A percentile compares a stretch with the other conserved stretches of the same genome.
Evolutionary conservation across 2,329 filamentous ascomycete genomes (phyloP).

Genomic region (Fusarium nygamai): DNA sequence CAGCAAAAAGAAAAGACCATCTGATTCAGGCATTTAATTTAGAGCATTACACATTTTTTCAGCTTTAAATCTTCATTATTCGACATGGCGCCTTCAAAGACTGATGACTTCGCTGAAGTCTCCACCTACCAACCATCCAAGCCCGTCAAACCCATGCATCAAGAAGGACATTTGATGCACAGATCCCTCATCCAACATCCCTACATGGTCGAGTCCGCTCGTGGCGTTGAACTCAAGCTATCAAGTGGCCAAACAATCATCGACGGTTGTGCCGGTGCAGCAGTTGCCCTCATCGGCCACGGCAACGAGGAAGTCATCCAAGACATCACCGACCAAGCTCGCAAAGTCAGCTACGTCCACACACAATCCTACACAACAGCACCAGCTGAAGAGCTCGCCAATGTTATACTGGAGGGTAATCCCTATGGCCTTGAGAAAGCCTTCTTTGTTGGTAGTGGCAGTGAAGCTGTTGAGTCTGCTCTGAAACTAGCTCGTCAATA

Average conservation of each 20-base stretch:
- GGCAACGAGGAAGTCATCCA: slow-evolving; percentile 10
- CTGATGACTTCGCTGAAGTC: not conserved
- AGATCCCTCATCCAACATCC: slow-evolving; percentile 17
- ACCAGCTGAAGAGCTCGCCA: slow-evolving; percentile 7
- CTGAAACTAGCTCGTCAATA: slow-evolving; percentile 61
- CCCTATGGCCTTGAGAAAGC: slow-evolving; percentile 31
- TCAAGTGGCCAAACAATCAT: slow-evolving; percentile 4
- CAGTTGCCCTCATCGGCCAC: slow-evolving; percentile 3
- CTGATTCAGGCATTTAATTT: fast-evolving
- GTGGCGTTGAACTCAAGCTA: not conserved
- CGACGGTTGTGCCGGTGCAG: slow-evolving; percentile 9
- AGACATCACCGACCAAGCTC: slow-evolving; percentile 12
- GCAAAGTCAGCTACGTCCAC: slow-evolving; percentile 12
- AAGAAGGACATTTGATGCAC: slow-evolving; percentile 8
- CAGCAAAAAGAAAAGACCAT: fast-evolving
- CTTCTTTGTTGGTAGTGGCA: slow-evolving; percentile 40
- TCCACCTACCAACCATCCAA: not conserved
- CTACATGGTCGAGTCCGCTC: slow-evolving; percentile 8
- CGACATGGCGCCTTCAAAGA: slow-evolving; percentile 2
- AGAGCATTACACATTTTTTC: fast-evolving
- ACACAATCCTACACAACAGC: slow-evolving; percentile 19
- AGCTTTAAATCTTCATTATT: fast-evolving
- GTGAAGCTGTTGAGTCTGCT: slow-evolving; percentile 56
- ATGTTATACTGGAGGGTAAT: not conserved
- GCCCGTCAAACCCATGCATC: not conserved